These are phyloP conservation scores for Glycyrrhiza uralensis DNA, from an alignment of 306 rosid genomes.

Conservation along the genomic window DNA sequence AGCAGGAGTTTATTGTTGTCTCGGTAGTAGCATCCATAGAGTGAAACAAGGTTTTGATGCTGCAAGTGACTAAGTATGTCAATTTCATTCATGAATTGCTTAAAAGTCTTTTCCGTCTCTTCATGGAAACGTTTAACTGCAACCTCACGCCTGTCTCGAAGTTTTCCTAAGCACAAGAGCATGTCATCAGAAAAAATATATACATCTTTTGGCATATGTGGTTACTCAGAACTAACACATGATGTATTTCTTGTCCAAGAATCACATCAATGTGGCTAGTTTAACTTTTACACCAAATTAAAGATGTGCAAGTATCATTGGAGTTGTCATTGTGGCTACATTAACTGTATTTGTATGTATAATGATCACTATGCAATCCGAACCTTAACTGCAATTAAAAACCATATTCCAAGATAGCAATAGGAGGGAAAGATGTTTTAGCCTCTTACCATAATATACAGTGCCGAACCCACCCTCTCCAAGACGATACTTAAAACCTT, in stretches of 20 bases:
- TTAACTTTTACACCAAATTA: too few species aligned
- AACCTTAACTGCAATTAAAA: too few species aligned
- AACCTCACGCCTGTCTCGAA: conserved; percentile 50
- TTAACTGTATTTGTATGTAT: too few species aligned
- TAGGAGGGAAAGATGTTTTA: not conserved
- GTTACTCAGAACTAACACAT: too few species aligned
- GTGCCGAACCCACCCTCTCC: conserved; percentile 65
- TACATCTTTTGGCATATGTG: too few species aligned
- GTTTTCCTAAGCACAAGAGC: conserved; percentile 38
- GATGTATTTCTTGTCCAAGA: too few species aligned
- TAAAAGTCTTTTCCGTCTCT: conserved; percentile 37
- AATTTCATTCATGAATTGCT: conserved; percentile 63
- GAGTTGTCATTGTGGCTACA: too few species aligned
- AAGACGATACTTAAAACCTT: conserved; percentile 27
- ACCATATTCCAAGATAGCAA: too few species aligned
- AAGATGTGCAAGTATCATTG: too few species aligned
- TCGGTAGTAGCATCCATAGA: conserved; percentile 51
- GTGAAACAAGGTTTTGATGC: conserved; percentile 53
- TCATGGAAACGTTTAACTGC: conserved; percentile 59
- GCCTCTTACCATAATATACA: conserved; percentile 51
- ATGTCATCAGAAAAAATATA: not conserved
- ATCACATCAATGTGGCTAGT: too few species aligned
- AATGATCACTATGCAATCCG: too few species aligned
- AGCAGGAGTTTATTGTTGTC: conserved; percentile 46
- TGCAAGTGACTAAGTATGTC: conserved; percentile 38